Evolutionary conservation across 495 filamentous ascomycete species (phyloP), one percentile per base, ranked within the genome.

Genomic region (Xylaria scruposa): DNA sequence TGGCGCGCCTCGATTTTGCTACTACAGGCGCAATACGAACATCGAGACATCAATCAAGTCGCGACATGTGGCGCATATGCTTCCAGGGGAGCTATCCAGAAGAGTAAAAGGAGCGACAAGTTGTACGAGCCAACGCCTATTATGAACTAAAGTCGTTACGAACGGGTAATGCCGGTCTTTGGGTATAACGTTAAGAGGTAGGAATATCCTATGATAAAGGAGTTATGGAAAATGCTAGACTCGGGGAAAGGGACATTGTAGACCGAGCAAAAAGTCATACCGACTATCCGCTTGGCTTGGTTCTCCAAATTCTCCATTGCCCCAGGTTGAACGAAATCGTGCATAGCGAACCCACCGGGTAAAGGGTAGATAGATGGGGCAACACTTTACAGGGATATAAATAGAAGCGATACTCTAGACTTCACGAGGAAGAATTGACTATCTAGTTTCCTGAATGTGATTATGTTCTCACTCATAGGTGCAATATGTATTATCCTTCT

Each of bases 301-400:
- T 31, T 46, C 63, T 53, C 61, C 61, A 64, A 46, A 49, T 64
- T 49, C 38, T 47, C 61, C 61, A 31, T 64, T 44, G 26, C 38
- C 38, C 60, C 60, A 42, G n/a, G 38, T 9, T 60, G 58, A 60
- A 62, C 38, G 2, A n/a, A 26, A 38, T 62, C 5, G 3, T 24
- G 21, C 33, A 42, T 42, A 4, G 38, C 38, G 26, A 56, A 31
- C 26, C 53, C 53, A 56, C 53, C 53, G 53, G 53, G 26, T 36
- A 60, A 62, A 62, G 21, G 12, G 12, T 62, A 64, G 42, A 12
- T 62, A 64, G 42, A 46, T 49, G 61, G 40, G 40, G 40, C 24
- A 44, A 21, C 26, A 63, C 29, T 44, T 19, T 47, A 42, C 61
- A 38, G 47, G 31, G 31, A 53, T 36, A 67, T 51, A 67, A 51